Evolutionary conservation across 1,139 yeast species (phyloP).

Genomic region (Magnusiomyces starmeri): DNA sequence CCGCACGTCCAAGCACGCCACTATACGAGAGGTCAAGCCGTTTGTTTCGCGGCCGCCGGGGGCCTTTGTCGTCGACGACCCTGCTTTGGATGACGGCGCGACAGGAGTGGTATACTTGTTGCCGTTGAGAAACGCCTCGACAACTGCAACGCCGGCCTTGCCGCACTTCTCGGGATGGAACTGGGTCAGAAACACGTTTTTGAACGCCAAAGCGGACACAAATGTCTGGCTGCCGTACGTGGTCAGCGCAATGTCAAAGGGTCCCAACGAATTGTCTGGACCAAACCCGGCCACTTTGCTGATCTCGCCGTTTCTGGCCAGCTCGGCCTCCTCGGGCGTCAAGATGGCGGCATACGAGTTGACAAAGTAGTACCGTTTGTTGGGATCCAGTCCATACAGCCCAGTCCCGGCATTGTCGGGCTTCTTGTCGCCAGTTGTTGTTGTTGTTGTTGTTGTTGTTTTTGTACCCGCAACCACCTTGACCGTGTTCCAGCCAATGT

Average conservation of each 20-base stretch:
- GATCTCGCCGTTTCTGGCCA: conserved; percentile 9
- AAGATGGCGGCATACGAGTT: conserved; percentile 83
- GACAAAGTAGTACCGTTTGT: conserved; percentile 79
- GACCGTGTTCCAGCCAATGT: conserved; percentile 83
- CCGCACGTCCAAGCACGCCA: conserved; percentile 96
- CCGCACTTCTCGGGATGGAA: conserved; percentile 98
- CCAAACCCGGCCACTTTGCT: conserved; percentile 31
- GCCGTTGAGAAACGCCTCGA: conserved; percentile 62
- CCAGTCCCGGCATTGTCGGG: conserved; percentile 23
- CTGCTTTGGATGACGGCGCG: conserved; percentile 30
- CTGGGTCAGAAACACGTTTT: conserved; percentile 86
- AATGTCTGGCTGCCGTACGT: conserved; percentile 74
- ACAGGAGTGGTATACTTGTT: conserved; percentile 18
- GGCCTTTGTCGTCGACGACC: background rate
- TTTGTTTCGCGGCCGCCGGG: conserved; percentile 20
- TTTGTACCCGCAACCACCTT: conserved; percentile 21
- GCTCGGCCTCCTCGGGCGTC: conserved; percentile 27
- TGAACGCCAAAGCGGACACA: conserved; percentile 73
- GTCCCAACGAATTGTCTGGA: conserved; percentile 35
- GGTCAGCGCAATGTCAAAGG: conserved; percentile 75
- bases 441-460: no score
- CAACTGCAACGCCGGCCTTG: conserved; percentile 69
- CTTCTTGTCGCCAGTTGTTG: no score
- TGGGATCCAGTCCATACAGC: conserved; percentile 57
- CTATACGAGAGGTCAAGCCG: conserved; percentile 81